Conservation (phyloP, 1,139 yeast genomes). For the Pichia cactophila region DNA sequence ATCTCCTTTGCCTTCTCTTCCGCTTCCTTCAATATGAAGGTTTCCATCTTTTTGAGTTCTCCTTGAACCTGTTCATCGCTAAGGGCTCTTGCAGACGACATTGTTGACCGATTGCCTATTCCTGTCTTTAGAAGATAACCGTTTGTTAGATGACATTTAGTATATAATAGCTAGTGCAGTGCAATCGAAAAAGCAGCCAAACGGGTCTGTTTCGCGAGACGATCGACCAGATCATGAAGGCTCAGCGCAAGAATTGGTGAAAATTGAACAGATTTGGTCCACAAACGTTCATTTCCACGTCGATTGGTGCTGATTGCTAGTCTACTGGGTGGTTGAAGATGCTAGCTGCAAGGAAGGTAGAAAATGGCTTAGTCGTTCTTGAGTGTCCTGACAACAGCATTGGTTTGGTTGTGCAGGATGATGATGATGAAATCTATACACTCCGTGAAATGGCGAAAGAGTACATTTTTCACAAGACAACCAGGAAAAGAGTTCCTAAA, state of each 20-base stretch:
- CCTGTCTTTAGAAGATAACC: too few species aligned
- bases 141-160: too few species aligned
- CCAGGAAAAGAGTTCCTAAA: background rate
- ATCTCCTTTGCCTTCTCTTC: conserved; percentile 98
- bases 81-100: conserved; percentile 32
- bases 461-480: background rate
- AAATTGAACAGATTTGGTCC: too few species aligned
- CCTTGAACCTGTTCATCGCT: conserved; percentile 62
- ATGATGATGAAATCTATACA: background rate
- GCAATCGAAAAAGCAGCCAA: too few species aligned
- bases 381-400: background rate
- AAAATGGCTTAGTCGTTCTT: background rate
- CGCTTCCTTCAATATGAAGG: conserved; percentile 97
- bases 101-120: conserved; percentile 1
- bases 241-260: too few species aligned
- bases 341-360: background rate
- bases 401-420: background rate
- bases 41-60: conserved; percentile 96
- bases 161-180: too few species aligned
- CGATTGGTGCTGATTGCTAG: too few species aligned
- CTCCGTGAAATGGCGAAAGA: background rate
- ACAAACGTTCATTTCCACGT: too few species aligned
- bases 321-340: background rate
- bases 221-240: too few species aligned
- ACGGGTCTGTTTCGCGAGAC: too few species aligned